These are phyloP conservation scores for Capillidium heterosporum DNA, from an alignment of 371 early-diverging fungal genomes.

Conservation along the genomic window DNA sequence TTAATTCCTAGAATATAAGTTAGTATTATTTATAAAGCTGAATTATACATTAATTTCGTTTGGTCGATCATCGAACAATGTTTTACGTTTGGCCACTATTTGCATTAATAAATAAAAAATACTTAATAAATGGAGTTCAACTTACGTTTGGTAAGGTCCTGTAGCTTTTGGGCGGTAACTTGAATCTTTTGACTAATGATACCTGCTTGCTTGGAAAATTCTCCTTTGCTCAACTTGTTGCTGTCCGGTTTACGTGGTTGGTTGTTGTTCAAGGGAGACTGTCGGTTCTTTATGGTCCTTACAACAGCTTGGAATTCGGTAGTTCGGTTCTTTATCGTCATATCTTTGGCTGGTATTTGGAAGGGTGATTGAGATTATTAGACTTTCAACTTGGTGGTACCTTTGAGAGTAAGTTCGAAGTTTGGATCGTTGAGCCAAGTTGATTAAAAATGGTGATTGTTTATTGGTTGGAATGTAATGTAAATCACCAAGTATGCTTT, in stretches of 20 bases:
- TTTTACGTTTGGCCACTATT: slow-evolving; percentile 51
- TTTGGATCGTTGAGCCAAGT: too few species aligned
- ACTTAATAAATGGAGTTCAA: not conserved
- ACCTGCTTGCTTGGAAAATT: slow-evolving; percentile 39
- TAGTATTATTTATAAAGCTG: not conserved
- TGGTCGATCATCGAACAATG: slow-evolving; percentile 53
- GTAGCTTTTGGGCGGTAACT: slow-evolving; percentile 35
- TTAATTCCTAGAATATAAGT: slow-evolving; percentile 46
- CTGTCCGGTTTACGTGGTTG: not conserved
- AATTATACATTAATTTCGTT: slow-evolving; percentile 41
- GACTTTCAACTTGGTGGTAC: too few species aligned
- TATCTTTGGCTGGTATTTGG: too few species aligned
- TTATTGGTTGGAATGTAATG: too few species aligned
- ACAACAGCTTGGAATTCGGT: slow-evolving; percentile 12
- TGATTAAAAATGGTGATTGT: too few species aligned
- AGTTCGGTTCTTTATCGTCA: slow-evolving; percentile 12
- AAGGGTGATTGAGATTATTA: too few species aligned
- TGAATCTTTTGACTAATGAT: slow-evolving; percentile 44
- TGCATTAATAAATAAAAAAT: not conserved
- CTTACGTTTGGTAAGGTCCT: slow-evolving; percentile 44
- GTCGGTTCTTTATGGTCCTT: slow-evolving; percentile 6
- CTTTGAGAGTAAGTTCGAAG: too few species aligned
- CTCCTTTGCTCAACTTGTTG: slow-evolving; percentile 10
- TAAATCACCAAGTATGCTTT: too few species aligned
- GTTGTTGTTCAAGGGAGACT: slow-evolving; percentile 2